Base-by-base conservation (phyloP, 805 yeast genomes). In the Komagataella pseudopastoris region DNA sequence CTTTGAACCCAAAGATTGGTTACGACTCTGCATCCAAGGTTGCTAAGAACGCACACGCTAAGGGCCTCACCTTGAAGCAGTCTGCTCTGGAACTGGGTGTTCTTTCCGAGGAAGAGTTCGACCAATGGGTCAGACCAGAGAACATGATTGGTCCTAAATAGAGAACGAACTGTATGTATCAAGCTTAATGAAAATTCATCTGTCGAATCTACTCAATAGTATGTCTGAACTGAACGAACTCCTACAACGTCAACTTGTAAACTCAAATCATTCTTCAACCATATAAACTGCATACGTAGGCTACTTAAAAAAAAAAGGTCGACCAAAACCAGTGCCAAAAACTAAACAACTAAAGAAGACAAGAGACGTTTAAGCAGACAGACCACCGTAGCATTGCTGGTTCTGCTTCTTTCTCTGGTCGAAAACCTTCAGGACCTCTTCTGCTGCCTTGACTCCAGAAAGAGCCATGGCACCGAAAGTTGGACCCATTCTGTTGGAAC, bases 31-130 rank as follows among this genome's bases (percentile, higher is more conserved):
- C 99, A 53, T 88, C 97, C 54, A 90, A 91, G 81, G 91, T 89
- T 51, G 99, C 99, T 60, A 93, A 93, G 79, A 88, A 93, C 67
- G 99, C 99, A 49, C 98, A 93, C 81, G 85, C 90, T 76, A 89
- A 93, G 77, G 96, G 97, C 23, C 77, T 91, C 62, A 93, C 99
- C 48, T 80, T 93, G 72, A 93, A 93, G 75, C 86, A 89, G 71
- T 82, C 95, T 56, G 96, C 97, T 55, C 74, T 93, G 60, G 96
- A 93, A 73, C 81, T 93, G 62, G 88, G 88, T 55, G 91, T 83
- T 51, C 77, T 93, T 64, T 76, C 82, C 53, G 81, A 80, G 58
- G 85, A 81, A 67, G 96, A 93, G 73, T 93, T 93, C 61, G 95
- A 90, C 68, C 77, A 88, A 71, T 91, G 96, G 95, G 99, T 93